Base-by-base conservation (phyloP, 75 land plant genomes). In the Isoetes taiwanensis region DNA sequence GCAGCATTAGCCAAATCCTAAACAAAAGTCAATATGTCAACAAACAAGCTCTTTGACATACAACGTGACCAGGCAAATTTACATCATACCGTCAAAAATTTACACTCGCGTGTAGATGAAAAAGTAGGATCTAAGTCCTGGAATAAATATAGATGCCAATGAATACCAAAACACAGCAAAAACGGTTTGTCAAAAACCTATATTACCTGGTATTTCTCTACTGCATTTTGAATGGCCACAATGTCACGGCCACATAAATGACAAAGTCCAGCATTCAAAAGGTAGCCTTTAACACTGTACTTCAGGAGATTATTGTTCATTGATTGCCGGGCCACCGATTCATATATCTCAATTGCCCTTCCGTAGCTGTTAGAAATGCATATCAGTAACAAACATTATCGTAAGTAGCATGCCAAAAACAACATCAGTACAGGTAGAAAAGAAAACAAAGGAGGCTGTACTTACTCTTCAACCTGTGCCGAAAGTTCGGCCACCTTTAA, bases 101-200 rank as follows among this genome's bases (percentile, higher is more conserved):
- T 87, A 62, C 72, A 75, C 43, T 93, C 98, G 5, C 98, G 73
- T 40, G 96, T 87, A 50, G 74, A 78, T 30, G 83, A 75, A 69
- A 93, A 93, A 1, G 89, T 79, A 12, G 95, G 95, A 73, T 87
- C 89, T 54, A 87, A 33, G n/a, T 87, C 95, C 98, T 93, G 76
- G 37, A 76, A 52, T 59, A 37, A 43, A 5, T 28, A 60, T 3
- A 30, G 1, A 64, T 30, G 34, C 34, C 2, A 2, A 37, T 26
- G 34, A 23, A 3, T 37, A 1, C 10, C 34, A 11, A n/a, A 14
- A 21, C 50, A 32, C 17, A 32, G 30, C 19, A 56, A 23, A 42
- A 41, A 59, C 30, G 19, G 1, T 43, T 62, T 5, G 3, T 30
- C 8, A 1, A 55, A 1, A 32, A 30, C n/a, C 16, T 8, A 17